phyloP scores from a whole-genome alignment of 352 stramenopile species.

The Phytophthora megakarya region DNA sequence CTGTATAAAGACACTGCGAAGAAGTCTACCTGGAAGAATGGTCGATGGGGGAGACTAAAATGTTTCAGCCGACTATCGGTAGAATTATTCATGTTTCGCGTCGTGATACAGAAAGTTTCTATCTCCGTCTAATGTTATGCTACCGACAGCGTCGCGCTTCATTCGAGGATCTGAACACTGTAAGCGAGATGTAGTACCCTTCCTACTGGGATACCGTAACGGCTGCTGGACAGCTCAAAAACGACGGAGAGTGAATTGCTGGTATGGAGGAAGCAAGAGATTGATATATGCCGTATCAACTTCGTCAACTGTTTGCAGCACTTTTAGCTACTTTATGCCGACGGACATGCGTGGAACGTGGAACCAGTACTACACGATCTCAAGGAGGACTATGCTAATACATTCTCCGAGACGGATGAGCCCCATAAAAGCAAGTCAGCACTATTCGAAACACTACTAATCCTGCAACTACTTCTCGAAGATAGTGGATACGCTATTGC shows the following conservation, averaged over 20 bases:
- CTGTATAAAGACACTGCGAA: conserved; percentile 27
- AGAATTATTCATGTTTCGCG: conserved; percentile 24
- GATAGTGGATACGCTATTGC: conserved; percentile 8
- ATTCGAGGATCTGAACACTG: conserved; percentile 27
- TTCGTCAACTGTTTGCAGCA: conserved; percentile 37
- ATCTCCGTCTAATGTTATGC: conserved; percentile 25
- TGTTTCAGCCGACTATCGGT: conserved; percentile 7
- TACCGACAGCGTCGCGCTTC: conserved; percentile 27
- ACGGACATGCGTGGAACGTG: conserved; percentile 17
- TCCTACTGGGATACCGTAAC: conserved; percentile 2
- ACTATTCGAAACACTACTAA: conserved; percentile 21
- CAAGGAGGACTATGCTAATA: conserved; percentile 21
- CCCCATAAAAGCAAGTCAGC: neutral
- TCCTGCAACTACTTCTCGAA: conserved; percentile 1
- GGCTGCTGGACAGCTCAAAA: conserved; percentile 3
- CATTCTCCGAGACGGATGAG: neutral
- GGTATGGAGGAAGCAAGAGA: conserved; percentile 34
- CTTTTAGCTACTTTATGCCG: conserved; percentile 24
- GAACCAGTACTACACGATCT: conserved; percentile 26
- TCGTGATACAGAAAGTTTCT: conserved; percentile 22
- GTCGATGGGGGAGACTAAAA: conserved; percentile 15
- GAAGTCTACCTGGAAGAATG: neutral
- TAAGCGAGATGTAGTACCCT: neutral
- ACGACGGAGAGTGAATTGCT: conserved; percentile 21
- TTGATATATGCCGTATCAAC: conserved; percentile 28